Evolutionary conservation across 345 rosid genomes (phyloP).

Genomic region (Eucalyptus sp.): DNA sequence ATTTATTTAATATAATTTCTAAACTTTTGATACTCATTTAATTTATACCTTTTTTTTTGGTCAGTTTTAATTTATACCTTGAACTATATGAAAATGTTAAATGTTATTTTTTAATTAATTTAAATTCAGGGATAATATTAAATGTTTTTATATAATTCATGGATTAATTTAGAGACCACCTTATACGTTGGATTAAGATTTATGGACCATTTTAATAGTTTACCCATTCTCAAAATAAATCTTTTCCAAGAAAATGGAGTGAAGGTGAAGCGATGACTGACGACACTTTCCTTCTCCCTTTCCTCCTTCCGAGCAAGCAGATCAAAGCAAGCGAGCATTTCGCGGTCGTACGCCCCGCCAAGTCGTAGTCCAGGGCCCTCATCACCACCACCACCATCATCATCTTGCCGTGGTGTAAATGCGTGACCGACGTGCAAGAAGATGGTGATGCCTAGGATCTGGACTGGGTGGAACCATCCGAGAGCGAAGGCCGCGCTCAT

Average conservation of each 20-base stretch:
- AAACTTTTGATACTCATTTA: too few species aligned
- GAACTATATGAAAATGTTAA: too few species aligned
- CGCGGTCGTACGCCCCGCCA: not conserved
- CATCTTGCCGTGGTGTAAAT: not conserved
- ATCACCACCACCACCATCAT: not conserved
- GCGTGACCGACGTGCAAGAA: not conserved
- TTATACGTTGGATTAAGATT: too few species aligned
- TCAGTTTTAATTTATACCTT: too few species aligned
- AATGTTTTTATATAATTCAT: too few species aligned
- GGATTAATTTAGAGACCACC: accelerated
- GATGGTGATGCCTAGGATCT: not conserved
- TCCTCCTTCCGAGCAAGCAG: not conserved
- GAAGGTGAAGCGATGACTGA: not conserved
- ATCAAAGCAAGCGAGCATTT: not conserved
- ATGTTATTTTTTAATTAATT: too few species aligned
- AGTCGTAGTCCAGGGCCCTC: not conserved
- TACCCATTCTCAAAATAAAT: not conserved
- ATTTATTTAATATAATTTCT: too few species aligned
- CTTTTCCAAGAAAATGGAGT: not conserved
- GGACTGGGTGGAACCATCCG: not conserved
- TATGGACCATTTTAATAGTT: too few species aligned
- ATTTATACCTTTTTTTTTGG: too few species aligned
- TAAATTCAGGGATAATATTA: accelerated
- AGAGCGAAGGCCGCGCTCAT: not conserved
- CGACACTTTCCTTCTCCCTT: not conserved